phyloP scores from a whole-genome alignment of 2,329 filamentous ascomycete species.

The Botrytis pseudocinerea region DNA sequence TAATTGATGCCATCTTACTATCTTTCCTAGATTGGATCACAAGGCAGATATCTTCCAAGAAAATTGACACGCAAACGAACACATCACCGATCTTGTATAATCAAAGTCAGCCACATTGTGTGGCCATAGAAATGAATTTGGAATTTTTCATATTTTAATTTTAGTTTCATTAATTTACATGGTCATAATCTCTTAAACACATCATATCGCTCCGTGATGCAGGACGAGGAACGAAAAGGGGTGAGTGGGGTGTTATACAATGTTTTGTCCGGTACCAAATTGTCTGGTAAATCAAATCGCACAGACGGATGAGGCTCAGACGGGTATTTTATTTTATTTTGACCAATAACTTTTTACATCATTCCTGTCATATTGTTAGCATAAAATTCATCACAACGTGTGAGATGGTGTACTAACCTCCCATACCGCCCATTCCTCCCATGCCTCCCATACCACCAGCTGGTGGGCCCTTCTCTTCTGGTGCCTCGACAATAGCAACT shows the following conservation, averaged over 20 bases:
- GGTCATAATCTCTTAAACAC: slow-evolving; percentile 29
- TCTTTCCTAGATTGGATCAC: not conserved
- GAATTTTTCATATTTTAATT: slow-evolving; percentile 13
- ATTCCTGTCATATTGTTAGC: slow-evolving; percentile 33
- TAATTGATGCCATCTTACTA: not conserved
- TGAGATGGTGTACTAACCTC: slow-evolving; percentile 32
- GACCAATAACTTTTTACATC: slow-evolving; percentile 39
- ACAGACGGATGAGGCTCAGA: slow-evolving; percentile 26
- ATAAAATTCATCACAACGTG: not conserved
- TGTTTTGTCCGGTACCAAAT: slow-evolving; percentile 29
- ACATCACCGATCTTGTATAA: not conserved
- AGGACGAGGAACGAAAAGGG: slow-evolving; percentile 37
- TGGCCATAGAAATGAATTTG: not conserved
- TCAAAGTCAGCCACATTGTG: not conserved
- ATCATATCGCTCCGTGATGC: slow-evolving; percentile 37
- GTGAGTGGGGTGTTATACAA: slow-evolving; percentile 41
- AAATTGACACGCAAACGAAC: not conserved
- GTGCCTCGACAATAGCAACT: slow-evolving; percentile 95
- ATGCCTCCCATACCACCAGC: slow-evolving; percentile 71
- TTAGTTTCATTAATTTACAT: slow-evolving; percentile 37
- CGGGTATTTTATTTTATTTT: slow-evolving; percentile 38
- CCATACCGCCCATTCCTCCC: slow-evolving; percentile 58
- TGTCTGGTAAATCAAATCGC: slow-evolving; percentile 3
- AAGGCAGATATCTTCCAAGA: slow-evolving; percentile 6
- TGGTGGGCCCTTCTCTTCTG: slow-evolving; percentile 76